Evolutionary conservation across 176 grass and related monocot genomes (phyloP), one percentile per base, ranked within the genome.

Genomic region (Neostapfia colusana): DNA sequence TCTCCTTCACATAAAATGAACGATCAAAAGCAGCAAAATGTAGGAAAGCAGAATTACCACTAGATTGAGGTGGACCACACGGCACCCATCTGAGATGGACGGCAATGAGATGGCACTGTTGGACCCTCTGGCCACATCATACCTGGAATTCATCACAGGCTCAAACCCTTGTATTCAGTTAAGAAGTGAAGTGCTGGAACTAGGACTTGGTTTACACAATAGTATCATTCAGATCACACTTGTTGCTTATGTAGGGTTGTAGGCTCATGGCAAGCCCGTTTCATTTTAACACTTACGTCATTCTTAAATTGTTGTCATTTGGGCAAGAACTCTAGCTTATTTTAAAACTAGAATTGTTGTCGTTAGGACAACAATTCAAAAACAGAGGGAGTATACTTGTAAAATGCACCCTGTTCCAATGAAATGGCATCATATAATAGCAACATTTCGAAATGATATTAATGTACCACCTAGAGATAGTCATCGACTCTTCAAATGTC

Each of bases 1-100:
- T 86, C 26, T 15, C 55, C 45, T 75, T 13, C 57, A 76, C 48
- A 54, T 7, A 48, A 44, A 65, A n/a, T 16, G 18, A 20, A 61
- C 7, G 0, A 40, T 54, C 13, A 78, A 56, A 4, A 45, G 2
- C 58, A 31, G 5, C 11, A 70, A 70, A 85, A 16, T 83, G 64
- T 37, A 24, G 25, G 41, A 62, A 76, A 66, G 24, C 23, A 51
- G 5, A 76, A 65, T 79, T 78, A 94, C 95, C 64, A 98, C 87
- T 54, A 94, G 89, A 82, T 94, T 98, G 66, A 98, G 87, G 89
- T 98, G 95, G 74, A 92, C 86, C 18, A 90, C 67, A 77, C 59
- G 72, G 56, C 95, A 98, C 16, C 64, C 85, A 26, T 94, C 79
- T 36, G 91, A 79, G 23, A 90, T 64, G 62, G 85, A 78, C 3